phyloP scores from a whole-genome alignment of 768 basidiomycete genomes.

The Phallus indusiatus region DNA sequence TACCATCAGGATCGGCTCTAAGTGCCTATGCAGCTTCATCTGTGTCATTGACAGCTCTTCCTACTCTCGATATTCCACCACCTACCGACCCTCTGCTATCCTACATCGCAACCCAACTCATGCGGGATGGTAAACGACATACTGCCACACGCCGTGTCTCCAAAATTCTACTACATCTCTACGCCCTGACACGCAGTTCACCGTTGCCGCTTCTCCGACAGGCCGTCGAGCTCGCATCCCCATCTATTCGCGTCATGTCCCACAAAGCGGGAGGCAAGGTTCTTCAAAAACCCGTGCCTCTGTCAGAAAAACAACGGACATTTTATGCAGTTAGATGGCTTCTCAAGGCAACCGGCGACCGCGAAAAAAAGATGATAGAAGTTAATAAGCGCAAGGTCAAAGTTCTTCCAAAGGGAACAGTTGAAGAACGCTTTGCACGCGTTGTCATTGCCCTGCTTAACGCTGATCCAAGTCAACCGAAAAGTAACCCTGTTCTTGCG shows the following conservation, averaged over 20 bases:
- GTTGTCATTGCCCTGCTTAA: slow-evolving; percentile 59
- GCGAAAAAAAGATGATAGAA: slow-evolving; percentile 24
- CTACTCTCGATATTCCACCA: slow-evolving; percentile 53
- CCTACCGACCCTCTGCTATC: slow-evolving; percentile 64
- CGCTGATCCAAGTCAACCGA: slow-evolving; percentile 40
- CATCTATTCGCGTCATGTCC: slow-evolving; percentile 54
- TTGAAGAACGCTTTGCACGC: slow-evolving; percentile 66
- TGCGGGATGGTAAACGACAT: slow-evolving; percentile 56
- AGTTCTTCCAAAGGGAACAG: slow-evolving; percentile 26
- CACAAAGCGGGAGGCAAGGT: slow-evolving; percentile 57
- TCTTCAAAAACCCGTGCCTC: slow-evolving; percentile 54
- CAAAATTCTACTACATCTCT: slow-evolving; percentile 60
- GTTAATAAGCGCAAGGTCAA: not conserved
- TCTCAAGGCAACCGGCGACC: slow-evolving; percentile 37
- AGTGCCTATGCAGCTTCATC: not conserved
- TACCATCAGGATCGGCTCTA: not conserved
- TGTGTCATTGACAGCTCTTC: not conserved
- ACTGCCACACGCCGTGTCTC: slow-evolving; percentile 47
- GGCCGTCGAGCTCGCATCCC: slow-evolving; percentile 61
- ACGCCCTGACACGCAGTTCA: slow-evolving; percentile 64
- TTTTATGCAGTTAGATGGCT: slow-evolving; percentile 66
- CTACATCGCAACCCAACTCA: slow-evolving; percentile 53
- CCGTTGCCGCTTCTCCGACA: slow-evolving; percentile 71
- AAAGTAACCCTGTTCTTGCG: slow-evolving; percentile 43
- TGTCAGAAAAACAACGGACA: slow-evolving; percentile 74